Evolutionary conservation across 2,329 filamentous ascomycete species (phyloP).

Genomic region (Coniochaeta sp.): DNA sequence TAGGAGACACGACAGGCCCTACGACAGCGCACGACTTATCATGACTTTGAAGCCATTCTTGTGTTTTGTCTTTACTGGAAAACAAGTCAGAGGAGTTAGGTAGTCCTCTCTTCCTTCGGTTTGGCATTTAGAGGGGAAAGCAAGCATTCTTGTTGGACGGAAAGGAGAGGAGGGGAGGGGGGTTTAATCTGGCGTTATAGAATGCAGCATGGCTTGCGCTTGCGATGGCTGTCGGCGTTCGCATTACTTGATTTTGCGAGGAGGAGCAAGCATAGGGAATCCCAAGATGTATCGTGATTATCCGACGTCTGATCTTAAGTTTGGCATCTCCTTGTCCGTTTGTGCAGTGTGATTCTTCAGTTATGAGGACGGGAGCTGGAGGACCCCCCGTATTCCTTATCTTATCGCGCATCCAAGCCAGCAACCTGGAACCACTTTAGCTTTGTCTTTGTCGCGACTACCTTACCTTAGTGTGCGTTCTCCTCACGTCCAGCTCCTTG

Average conservation of each 20-base stretch:
- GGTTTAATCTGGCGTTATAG: background rate
- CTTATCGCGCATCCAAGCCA: background rate
- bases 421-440: background rate
- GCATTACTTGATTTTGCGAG: background rate
- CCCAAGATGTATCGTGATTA: background rate
- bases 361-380: too few species aligned
- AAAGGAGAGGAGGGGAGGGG: too few species aligned
- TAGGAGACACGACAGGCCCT: slow-evolving; percentile 12
- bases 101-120: slow-evolving; percentile 31
- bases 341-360: too few species aligned
- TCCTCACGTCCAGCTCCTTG: background rate
- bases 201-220: background rate
- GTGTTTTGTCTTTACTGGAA: slow-evolving; percentile 20
- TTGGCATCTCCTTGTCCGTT: background rate
- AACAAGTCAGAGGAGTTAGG: slow-evolving; percentile 40
- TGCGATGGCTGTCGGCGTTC: background rate
- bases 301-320: background rate
- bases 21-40: slow-evolving; percentile 2
- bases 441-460: background rate
- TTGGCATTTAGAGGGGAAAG: slow-evolving; percentile 14
- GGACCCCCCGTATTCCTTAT: background rate
- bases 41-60: slow-evolving; percentile 9
- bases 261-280: background rate
- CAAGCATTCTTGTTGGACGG: slow-evolving; percentile 8
- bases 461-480: background rate